Base-by-base conservation (phyloP, 2,329 filamentous ascomycete species). In the Xylariaceae sp. region DNA sequence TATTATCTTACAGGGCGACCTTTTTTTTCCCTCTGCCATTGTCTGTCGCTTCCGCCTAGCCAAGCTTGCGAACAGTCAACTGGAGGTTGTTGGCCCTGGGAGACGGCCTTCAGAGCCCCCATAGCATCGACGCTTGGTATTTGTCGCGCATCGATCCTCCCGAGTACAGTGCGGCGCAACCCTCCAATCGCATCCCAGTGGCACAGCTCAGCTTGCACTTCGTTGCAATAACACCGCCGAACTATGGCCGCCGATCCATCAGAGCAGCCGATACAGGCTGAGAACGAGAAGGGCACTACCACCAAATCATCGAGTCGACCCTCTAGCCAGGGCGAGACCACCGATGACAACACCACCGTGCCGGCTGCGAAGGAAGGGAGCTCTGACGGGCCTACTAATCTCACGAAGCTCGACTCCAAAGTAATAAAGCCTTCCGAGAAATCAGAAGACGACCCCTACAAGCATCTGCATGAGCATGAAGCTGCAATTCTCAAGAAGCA, bases 401-500 rank as follows among this genome's bases (percentile, higher is more conserved):
- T n/a, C 30, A 55, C 63, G 43, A 72, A 71, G 57, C 63, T 63
- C 44, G 71, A 74, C 48, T 71, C 69, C 35, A 65, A 67, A 38
- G 61, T 66, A n/a, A 44, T 59, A 7, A 53, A 55, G 34, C 54
- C 60, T 11, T 44, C 59, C 9, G 60, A 65, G 15, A 68, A 71
- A 31, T 56, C 68, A 3, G 69, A 76, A 39, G 68, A 72, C 22
- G 76, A 81, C 53, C 67, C 76, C 3, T 81, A 79, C 56, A 67
- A 68, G 19, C 78, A 87, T 59, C 69, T 90, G 3, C 77, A 84
- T 2, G 63, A 75, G 8, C 59, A 83, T 44, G 84, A 91, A 63
- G 81, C 76, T 39, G 69, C 74, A 16, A 76, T 91, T 40, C 66
- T 93, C 46, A 81, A 75, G 60, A 72, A 69, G 44, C 87, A 93